A percentile compares a stretch with the other conserved stretches of the same genome.
Conservation (phyloP, 2,329 filamentous ascomycete species). For the Atkinsonella hypoxylon region DNA sequence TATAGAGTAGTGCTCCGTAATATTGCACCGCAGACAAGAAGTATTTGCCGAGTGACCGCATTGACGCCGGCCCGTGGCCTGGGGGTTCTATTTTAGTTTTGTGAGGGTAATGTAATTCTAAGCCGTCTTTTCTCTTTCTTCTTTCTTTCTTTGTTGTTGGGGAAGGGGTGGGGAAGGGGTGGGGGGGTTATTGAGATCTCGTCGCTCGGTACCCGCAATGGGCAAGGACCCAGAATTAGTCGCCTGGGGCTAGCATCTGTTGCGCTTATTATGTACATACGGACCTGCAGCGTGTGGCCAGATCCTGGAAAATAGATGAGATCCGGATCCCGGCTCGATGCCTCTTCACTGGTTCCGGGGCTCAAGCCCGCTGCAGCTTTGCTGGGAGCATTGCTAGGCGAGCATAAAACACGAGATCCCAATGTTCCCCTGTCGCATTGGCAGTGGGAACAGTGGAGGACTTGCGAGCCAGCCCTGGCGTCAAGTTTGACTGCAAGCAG, state of each 20-base stretch:
- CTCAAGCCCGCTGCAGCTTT: neutral
- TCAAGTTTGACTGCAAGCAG: neutral
- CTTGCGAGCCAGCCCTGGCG: neutral
- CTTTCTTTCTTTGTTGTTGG: too few relatives aligned
- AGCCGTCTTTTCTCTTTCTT: too few relatives aligned
- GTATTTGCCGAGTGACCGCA: neutral
- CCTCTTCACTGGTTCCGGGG: conserved; percentile 7
- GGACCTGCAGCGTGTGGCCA: conserved; percentile 7
- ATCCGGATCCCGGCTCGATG: conserved; percentile 6
- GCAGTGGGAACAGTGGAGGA: neutral
- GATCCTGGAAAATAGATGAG: conserved; percentile 6
- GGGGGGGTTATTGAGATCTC: conserved; percentile 9
- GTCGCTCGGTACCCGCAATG: conserved; percentile 3
- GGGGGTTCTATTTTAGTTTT: conserved; percentile 1
- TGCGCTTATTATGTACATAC: conserved; percentile 11
- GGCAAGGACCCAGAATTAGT: conserved; percentile 1
- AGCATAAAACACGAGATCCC: neutral
- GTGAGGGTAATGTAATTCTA: conserved; percentile 11
- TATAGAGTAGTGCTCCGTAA: neutral
- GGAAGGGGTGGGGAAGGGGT: too few relatives aligned
- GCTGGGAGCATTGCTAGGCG: neutral
- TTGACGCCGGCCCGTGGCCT: neutral
- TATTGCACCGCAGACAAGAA: neutral
- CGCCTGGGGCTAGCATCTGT: neutral
- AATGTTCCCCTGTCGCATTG: neutral